Evolutionary conservation across 371 early-diverging fungal genomes (phyloP).

Genomic region (Lichtheimia ornata): DNA sequence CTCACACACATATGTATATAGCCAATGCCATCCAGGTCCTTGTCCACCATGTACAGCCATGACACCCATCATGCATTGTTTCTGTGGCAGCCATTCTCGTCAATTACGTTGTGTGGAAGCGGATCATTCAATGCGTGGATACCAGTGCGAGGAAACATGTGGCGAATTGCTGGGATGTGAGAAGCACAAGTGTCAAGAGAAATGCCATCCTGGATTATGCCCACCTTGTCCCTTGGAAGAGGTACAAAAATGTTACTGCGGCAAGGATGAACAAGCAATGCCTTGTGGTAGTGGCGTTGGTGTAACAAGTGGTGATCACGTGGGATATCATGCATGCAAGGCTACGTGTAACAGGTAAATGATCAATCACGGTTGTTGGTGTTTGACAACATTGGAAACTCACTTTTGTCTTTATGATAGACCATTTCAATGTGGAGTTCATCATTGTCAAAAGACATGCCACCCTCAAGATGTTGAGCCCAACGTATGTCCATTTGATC

Average conservation of each 20-base stretch:
- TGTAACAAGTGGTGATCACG: slow-evolving; percentile 29
- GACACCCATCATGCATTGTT: slow-evolving; percentile 76
- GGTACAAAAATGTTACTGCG: slow-evolving; percentile 73
- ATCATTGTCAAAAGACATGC: slow-evolving; percentile 74
- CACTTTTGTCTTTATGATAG: slow-evolving; percentile 19
- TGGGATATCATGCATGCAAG: slow-evolving; percentile 67
- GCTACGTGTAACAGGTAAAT: slow-evolving; percentile 59
- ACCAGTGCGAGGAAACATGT: slow-evolving; percentile 69
- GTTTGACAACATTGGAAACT: slow-evolving; percentile 5
- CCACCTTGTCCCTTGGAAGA: slow-evolving; percentile 61
- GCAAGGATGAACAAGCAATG: slow-evolving; percentile 54
- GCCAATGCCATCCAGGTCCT: slow-evolving; percentile 93
- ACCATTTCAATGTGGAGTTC: slow-evolving; percentile 72
- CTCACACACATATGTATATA: slow-evolving; percentile 15
- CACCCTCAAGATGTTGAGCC: slow-evolving; percentile 60
- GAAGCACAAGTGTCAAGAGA: slow-evolving; percentile 63
- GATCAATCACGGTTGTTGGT: slow-evolving; percentile 19
- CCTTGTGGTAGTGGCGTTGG: slow-evolving; percentile 63
- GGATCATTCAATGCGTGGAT: slow-evolving; percentile 58
- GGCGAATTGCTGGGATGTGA: slow-evolving; percentile 74
- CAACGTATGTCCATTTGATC: slow-evolving; percentile 74
- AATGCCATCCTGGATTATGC: slow-evolving; percentile 75
- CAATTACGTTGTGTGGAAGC: slow-evolving; percentile 74
- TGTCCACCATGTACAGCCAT: slow-evolving; percentile 88
- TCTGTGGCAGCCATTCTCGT: slow-evolving; percentile 73